These are phyloP conservation scores for Leavenworthia alabamica DNA, from an alignment of 345 rosid genomes.

Conservation along the genomic window DNA sequence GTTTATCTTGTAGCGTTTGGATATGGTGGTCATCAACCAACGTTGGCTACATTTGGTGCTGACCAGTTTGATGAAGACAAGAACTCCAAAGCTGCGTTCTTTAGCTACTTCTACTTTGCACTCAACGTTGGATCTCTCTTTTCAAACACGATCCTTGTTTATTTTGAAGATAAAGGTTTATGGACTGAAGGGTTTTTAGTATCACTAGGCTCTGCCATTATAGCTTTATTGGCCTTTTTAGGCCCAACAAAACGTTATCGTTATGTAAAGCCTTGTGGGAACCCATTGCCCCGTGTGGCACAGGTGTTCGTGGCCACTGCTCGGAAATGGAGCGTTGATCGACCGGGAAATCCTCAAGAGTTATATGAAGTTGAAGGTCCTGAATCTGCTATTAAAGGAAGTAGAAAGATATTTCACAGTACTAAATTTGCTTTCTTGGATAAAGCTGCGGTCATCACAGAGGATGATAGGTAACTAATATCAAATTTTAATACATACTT, in stretches of 20 bases:
- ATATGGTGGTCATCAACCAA: slow-evolving; percentile 87
- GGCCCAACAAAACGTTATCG: slow-evolving; percentile 40
- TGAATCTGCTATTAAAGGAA: slow-evolving; percentile 73
- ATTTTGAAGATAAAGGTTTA: slow-evolving; percentile 54
- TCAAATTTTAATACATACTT: background rate
- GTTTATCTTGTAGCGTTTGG: slow-evolving; percentile 78
- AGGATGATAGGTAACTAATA: slow-evolving; percentile 39
- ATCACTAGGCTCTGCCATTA: slow-evolving; percentile 51
- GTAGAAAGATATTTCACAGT: slow-evolving; percentile 73
- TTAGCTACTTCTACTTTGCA: slow-evolving; percentile 70
- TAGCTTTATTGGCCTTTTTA: slow-evolving; percentile 41
- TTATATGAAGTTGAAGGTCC: slow-evolving; percentile 59
- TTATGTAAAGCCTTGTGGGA: slow-evolving; percentile 51
- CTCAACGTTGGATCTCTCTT: slow-evolving; percentile 66
- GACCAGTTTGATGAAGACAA: slow-evolving; percentile 62
- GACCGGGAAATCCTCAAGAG: slow-evolving; percentile 28
- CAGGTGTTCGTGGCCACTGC: slow-evolving; percentile 59
- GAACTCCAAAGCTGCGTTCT: slow-evolving; percentile 48
- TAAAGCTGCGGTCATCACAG: slow-evolving; percentile 76
- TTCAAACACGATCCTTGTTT: slow-evolving; percentile 70
- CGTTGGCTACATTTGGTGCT: slow-evolving; percentile 81
- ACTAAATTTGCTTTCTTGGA: slow-evolving; percentile 53
- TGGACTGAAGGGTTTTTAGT: slow-evolving; percentile 68
- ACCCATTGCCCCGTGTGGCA: slow-evolving; percentile 67
- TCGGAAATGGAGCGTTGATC: slow-evolving; percentile 39